A percentile compares a stretch with the other conserved stretches of the same genome.
phyloP scores from a whole-genome alignment of 164 flowering plant genomes.

The Kalanchoe fedtschenkoi region DNA sequence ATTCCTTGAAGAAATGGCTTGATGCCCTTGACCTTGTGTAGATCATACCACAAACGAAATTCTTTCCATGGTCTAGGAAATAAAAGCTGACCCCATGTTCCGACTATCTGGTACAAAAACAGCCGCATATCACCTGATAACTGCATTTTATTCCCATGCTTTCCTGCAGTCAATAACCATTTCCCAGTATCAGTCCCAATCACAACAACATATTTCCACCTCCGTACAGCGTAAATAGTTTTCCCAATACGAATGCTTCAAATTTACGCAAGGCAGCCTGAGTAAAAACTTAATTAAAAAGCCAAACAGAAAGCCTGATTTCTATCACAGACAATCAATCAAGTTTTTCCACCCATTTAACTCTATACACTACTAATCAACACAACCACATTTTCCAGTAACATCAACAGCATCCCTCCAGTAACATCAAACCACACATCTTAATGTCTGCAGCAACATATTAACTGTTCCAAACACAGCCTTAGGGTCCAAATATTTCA shows the following conservation, averaged over 20 bases:
- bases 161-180: slow-evolving; percentile 35
- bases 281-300: neutral
- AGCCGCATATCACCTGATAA: slow-evolving; percentile 42
- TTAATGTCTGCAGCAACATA: neutral
- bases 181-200: slow-evolving; percentile 1
- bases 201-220: neutral
- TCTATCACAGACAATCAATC: neutral
- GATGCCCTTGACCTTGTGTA: slow-evolving; percentile 65
- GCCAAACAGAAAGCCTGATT: neutral
- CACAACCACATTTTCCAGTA: neutral
- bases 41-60: slow-evolving; percentile 87
- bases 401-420: neutral
- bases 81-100: slow-evolving; percentile 99
- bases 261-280: neutral
- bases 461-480: neutral
- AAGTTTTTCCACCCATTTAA: neutral
- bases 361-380: neutral
- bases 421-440: neutral
- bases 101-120: slow-evolving; percentile 91
- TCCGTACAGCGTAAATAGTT: neutral
- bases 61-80: slow-evolving; percentile 99
- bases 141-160: slow-evolving; percentile 86
- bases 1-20: slow-evolving; percentile 82
- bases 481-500: neutral
- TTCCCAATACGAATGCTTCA: neutral